Evolutionary conservation across 2,329 filamentous ascomycete genomes (phyloP).

Genomic region (Pseudogymnoascus destructans): DNA sequence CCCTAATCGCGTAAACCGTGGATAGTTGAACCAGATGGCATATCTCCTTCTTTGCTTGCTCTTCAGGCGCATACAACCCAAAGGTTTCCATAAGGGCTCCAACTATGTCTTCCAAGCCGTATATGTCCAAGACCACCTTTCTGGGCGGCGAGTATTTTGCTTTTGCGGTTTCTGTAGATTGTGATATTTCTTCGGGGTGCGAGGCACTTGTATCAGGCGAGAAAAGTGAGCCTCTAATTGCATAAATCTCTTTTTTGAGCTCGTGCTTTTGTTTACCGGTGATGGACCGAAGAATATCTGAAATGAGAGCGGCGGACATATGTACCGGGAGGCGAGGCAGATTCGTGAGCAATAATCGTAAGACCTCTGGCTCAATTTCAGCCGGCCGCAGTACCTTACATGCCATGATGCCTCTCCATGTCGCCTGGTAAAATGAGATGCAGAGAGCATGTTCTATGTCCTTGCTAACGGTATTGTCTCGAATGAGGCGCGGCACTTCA

Average conservation of each 20-base stretch:
- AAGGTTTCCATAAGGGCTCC: neutral
- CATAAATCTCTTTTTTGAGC: conserved; percentile 11
- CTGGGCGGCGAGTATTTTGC: conserved; percentile 13
- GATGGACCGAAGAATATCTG: conserved; percentile 16
- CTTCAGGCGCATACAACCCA: neutral
- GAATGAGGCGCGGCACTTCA: conserved; percentile 11
- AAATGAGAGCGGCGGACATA: conserved; percentile 14
- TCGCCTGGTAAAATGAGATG: conserved; percentile 17
- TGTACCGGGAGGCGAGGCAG: conserved; percentile 15
- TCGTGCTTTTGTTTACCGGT: conserved; percentile 15
- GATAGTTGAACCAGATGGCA: neutral
- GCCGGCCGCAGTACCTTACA: conserved; percentile 17
- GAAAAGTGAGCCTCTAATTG: conserved; percentile 11
- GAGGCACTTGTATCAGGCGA: neutral
- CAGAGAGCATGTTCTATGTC: conserved; percentile 5
- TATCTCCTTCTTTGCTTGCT: neutral
- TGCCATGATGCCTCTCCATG: conserved; percentile 20
- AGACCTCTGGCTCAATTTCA: conserved; percentile 14
- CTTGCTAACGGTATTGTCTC: neutral
- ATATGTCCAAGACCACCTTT: neutral
- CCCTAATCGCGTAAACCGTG: neutral
- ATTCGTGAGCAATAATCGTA: conserved; percentile 14
- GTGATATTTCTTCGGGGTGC: neutral
- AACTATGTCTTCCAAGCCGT: conserved; percentile 1
- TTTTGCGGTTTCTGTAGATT: conserved; percentile 11